Base-by-base conservation (phyloP, 2,329 filamentous ascomycete genomes). In the Dichotomopilus funicola region DNA sequence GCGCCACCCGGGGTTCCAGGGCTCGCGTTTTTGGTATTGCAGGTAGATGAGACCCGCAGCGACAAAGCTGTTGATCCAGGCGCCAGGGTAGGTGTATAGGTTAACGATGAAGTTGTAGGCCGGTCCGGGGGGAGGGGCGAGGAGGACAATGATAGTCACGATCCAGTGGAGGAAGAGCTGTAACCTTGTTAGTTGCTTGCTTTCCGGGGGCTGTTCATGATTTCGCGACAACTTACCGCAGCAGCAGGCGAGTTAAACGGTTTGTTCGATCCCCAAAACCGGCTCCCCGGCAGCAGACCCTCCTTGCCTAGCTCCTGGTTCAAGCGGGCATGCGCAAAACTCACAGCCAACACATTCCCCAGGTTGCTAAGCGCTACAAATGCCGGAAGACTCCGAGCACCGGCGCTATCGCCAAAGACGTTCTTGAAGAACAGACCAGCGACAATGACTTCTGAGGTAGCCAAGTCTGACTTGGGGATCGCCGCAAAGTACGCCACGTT, bases 281-380 rank as follows among this genome's bases (percentile, higher is more conserved):
- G 74, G 55, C 80, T 82, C 49, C 78, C 83, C 0, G 86, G 85
- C 5, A 88, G 65, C n/a, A 88, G 70, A 0, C 84, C 84, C 63
- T 89, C 85, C 64, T 87, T 87, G 2, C 81, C 86, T 34, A 88
- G 73, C 66, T 88, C 85, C 59, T 84, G 81, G 61, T 81, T 83
- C 7, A 83, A 59, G 1, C 81, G 75, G 0, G 80, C 69, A 51
- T 83, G 79, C 0, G 80, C 76, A 60, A 84, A 85, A 56, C 76
- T 81, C 46, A 84, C 77, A 19, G 80, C 79, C 7, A 86, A 69
- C 0, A 86, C 80, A 51, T 85, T 85, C 6, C 82, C 83, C 48
- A 85, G 63, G 59, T 82, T 82, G 50, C 78, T 83, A 37, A 86
- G 65, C 0, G 81, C 81, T 0, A 86, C 80, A 51, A 85, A 81